Percentiles rank a stretch among this genome's conserved stretches.
These are phyloP conservation scores for Misopates orontium DNA, from an alignment of 257 asterid species.

Conservation along the genomic window DNA sequence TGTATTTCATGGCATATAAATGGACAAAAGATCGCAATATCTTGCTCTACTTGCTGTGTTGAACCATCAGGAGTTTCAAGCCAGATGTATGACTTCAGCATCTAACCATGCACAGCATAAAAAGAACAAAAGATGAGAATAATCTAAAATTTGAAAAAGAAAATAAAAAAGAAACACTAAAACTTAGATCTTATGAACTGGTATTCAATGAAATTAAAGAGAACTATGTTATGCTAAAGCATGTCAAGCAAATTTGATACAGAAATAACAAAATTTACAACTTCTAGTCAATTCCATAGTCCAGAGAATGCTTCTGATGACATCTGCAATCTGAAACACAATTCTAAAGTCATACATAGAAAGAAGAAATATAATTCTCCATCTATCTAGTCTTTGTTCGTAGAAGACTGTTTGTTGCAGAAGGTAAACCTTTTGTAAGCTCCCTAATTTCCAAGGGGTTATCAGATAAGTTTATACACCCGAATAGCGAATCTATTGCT, in stretches of 20 bases:
- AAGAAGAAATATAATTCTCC: neutral
- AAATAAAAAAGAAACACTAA: neutral
- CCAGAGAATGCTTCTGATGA: neutral
- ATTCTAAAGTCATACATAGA: neutral
- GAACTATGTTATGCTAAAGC: neutral
- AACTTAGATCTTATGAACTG: neutral
- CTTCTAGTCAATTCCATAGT: conserved; percentile 1
- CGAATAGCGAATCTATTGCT: neutral
- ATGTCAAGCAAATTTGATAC: neutral
- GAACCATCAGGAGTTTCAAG: conserved; percentile 84
- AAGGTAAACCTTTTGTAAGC: neutral
- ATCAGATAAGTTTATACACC: too few relatives aligned
- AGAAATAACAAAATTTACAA: neutral
- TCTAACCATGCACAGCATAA: conserved; percentile 36
- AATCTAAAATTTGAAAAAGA: neutral
- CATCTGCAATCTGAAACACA: neutral
- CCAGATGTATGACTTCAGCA: conserved; percentile 89
- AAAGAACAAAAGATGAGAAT: conserved; percentile 24
- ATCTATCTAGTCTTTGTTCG: neutral
- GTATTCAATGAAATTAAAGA: neutral
- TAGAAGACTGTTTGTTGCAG: neutral
- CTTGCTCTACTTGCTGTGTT: conserved; percentile 85
- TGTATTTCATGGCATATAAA: conserved; percentile 81
- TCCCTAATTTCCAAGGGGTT: neutral
- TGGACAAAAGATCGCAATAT: conserved; percentile 85